Percentiles rank a stretch among this genome's conserved stretches.
These are phyloP conservation scores for Acidiella bohemica DNA, from an alignment of 495 filamentous ascomycete genomes.

Conservation along the genomic window DNA sequence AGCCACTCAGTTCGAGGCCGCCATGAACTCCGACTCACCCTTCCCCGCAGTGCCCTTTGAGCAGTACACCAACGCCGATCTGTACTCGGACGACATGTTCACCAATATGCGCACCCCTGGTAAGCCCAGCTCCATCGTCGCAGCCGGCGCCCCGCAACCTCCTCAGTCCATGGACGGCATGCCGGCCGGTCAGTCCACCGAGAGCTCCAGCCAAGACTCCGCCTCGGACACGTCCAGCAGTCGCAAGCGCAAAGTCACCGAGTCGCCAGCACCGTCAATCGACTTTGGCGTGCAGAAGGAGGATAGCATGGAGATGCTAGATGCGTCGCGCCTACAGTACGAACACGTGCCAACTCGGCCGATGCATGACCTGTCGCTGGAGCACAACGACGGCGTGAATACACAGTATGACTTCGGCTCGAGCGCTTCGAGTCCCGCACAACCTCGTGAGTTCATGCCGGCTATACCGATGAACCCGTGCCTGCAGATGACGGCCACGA, in stretches of 20 bases:
- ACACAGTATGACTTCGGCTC: constrained; percentile 58
- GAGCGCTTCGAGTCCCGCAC: constrained; percentile 50
- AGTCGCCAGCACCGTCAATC: constrained; percentile 28
- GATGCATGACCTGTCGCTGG: constrained; percentile 15
- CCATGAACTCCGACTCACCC: constrained; percentile 9
- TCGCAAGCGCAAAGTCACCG: constrained; percentile 34
- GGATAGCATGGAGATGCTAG: constrained; percentile 9
- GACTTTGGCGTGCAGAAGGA: constrained; percentile 6
- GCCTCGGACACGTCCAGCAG: constrained; percentile 34
- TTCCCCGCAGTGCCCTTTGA: constrained; percentile 1
- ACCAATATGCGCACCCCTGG: constrained; percentile 8
- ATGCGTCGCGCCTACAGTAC: background rate
- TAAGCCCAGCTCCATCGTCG: constrained; percentile 1
- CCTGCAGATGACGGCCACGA: constrained; percentile 1
- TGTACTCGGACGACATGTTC: constrained; percentile 7
- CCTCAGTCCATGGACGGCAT: background rate
- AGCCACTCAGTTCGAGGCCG: constrained; percentile 12
- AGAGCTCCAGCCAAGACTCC: constrained; percentile 35
- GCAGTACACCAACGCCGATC: constrained; percentile 12
- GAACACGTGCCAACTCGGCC: constrained; percentile 3
- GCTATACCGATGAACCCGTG: constrained; percentile 25
- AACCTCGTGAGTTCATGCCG: constrained; percentile 4
- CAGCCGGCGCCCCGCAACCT: background rate
- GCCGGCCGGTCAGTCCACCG: constrained; percentile 27
- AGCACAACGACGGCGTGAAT: constrained; percentile 43